Base-by-base conservation (phyloP, 768 basidiomycete species). In the Hebeloma cylindrosporum region DNA sequence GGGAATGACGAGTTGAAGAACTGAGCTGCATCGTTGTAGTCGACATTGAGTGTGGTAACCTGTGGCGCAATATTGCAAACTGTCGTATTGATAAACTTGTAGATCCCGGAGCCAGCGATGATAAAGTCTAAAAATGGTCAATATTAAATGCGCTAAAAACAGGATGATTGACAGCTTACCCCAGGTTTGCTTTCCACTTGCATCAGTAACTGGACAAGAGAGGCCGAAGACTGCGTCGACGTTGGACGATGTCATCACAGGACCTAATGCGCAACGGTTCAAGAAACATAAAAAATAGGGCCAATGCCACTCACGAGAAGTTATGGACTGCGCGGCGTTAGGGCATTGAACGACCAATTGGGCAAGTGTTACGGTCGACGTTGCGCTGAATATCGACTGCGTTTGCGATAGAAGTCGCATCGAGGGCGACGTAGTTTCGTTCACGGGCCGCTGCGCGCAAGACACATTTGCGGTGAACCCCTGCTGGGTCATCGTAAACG, bases 401-500 rank as follows among this genome's bases (percentile, higher is more conserved):
- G 36, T 33, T 14, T 17, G 17, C 13, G 48, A 48, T 20, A 38
- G 34, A 8, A 60, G 16, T 17, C 37, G 14, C 6, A 57, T 26
- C n/a, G 45, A 46, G 2, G 58, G 58, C 7, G 42, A 34, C 6
- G 58, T 55, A 5, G 46, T 48, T 2, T 34, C 27, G 11, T 49
- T 40, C 14, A 60, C 21, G 9, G 29, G 30, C 20, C 28, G 28
- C 20, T 50, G 40, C 11, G 32, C 31, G 27, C 58, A 60, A 22
- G 42, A 45, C 20, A 60, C 49, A 16, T 53, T 33, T 9, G 53
- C 43, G 9, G 58, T 54, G 23, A 60, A 60, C 9, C 58, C 58
- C 50, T 60, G 58, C 26, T 60, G 58, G 5, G 47, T 54, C 43
- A 60, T 43, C n/a, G 30, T 35, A 40, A 52, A 60, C 21, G 47